These are phyloP conservation scores for Monilinia fructicola DNA, from an alignment of 2,329 filamentous ascomycete genomes.

Conservation along the genomic window DNA sequence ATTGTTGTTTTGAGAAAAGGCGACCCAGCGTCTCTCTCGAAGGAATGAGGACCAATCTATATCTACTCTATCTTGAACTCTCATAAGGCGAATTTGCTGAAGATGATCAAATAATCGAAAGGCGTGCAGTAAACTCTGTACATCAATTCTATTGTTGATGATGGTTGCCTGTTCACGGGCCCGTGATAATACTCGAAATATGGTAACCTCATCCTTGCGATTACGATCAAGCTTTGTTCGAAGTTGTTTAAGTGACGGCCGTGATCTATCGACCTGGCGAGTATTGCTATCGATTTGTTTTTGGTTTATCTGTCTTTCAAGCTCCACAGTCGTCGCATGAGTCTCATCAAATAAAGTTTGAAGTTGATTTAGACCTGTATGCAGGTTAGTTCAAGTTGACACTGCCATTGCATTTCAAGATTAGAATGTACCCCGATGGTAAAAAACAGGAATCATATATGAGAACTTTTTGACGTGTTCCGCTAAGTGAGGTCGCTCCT, in stretches of 20 bases:
- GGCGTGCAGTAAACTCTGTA: slow-evolving; percentile 30
- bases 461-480: slow-evolving; percentile 58
- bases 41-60: slow-evolving; percentile 53
- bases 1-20: slow-evolving; percentile 28
- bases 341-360: slow-evolving; percentile 24
- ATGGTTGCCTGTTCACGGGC: slow-evolving; percentile 35
- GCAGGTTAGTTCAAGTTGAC: slow-evolving; percentile 1
- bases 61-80: slow-evolving; percentile 60
- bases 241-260: slow-evolving; percentile 25
- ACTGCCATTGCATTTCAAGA: background rate
- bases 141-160: slow-evolving; percentile 30
- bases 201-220: slow-evolving; percentile 26
- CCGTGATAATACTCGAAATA: slow-evolving; percentile 29
- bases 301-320: slow-evolving; percentile 23
- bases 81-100: slow-evolving; percentile 64
- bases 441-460: slow-evolving; percentile 60
- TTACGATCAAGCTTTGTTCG: slow-evolving; percentile 23
- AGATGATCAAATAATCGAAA: slow-evolving; percentile 55
- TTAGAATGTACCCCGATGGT: slow-evolving; percentile 48
- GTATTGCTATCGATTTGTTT: slow-evolving; percentile 16
- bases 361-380: slow-evolving; percentile 17
- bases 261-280: slow-evolving; percentile 23
- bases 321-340: slow-evolving; percentile 1
- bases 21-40: slow-evolving; percentile 38
- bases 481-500: slow-evolving; percentile 48